Percentiles rank a stretch among this genome's conserved stretches.
Conservation (phyloP, 2,329 filamentous ascomycete genomes). For the Pseudocercospora musae region DNA sequence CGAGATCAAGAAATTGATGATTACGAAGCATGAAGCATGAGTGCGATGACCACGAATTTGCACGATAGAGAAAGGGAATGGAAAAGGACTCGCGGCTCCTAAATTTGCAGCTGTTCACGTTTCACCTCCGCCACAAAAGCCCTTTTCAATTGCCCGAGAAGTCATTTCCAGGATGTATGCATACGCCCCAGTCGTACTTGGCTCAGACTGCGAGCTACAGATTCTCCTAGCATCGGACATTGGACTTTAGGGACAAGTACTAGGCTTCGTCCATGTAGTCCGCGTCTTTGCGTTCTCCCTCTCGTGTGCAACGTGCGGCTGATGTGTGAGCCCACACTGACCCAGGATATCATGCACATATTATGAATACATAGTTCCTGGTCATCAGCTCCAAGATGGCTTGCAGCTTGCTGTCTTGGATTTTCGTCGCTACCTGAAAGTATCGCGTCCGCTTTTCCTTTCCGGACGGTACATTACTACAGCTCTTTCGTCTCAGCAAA, state of each 20-base stretch:
- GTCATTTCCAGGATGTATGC: background rate
- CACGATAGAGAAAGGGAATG: conserved; percentile 4
- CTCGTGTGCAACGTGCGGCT: background rate
- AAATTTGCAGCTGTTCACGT: background rate
- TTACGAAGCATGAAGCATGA: conserved; percentile 1
- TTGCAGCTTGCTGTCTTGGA: background rate
- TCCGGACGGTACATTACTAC: too few relatives aligned
- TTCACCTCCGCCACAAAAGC: background rate
- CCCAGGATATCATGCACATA: background rate
- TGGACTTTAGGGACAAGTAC: background rate
- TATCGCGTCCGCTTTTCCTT: background rate
- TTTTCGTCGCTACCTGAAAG: background rate
- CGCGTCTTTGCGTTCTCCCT: background rate
- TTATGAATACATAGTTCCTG: background rate
- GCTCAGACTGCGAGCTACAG: background rate
- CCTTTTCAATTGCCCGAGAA: background rate
- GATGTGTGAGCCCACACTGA: background rate
- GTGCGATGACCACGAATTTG: background rate
- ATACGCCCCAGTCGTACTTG: background rate
- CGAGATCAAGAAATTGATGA: conserved; percentile 23
- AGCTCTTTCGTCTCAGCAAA: too few relatives aligned
- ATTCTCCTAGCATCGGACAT: background rate
- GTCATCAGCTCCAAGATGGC: background rate
- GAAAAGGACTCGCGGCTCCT: background rate
- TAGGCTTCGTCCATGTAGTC: background rate